Conservation (phyloP, 148 eudicot genomes). For the Salicornia ramosissima region DNA sequence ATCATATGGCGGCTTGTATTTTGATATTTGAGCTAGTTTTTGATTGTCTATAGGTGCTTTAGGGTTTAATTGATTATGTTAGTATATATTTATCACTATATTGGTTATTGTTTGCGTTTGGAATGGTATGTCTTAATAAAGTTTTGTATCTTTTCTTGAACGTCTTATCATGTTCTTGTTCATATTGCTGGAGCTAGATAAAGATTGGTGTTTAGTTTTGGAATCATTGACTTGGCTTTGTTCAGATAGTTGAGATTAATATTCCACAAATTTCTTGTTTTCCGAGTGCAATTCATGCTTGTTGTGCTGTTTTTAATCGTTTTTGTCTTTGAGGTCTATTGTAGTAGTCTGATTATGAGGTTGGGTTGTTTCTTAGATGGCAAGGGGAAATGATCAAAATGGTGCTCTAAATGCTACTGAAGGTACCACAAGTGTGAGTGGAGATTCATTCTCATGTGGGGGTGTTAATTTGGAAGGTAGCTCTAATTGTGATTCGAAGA, state of each 20-base stretch:
- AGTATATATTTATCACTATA: neutral
- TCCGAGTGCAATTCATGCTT: neutral
- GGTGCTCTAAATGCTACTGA: conserved; percentile 29
- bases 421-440: conserved; percentile 25
- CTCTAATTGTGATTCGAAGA: conserved; percentile 22
- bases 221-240: conserved; percentile 17
- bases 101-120: neutral
- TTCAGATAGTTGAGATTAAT: neutral
- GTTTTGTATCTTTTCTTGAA: neutral
- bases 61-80: conserved; percentile 3
- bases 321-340: neutral
- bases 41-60: neutral
- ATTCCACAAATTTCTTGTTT: no score
- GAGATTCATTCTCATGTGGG: conserved; percentile 15
- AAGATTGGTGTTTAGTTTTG: neutral
- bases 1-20: conserved; percentile 7
- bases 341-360: conserved; percentile 7
- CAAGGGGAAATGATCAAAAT: conserved; percentile 28
- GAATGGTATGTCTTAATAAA: neutral
- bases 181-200: neutral
- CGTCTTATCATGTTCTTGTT: neutral
- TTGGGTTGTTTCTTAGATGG: conserved; percentile 47
- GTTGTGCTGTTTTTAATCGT: neutral
- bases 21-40: conserved; percentile 18
- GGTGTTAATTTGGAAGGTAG: conserved; percentile 15